Base-by-base conservation (phyloP, 352 stramenopile genomes). In the Globisporangium megalacanthum region DNA sequence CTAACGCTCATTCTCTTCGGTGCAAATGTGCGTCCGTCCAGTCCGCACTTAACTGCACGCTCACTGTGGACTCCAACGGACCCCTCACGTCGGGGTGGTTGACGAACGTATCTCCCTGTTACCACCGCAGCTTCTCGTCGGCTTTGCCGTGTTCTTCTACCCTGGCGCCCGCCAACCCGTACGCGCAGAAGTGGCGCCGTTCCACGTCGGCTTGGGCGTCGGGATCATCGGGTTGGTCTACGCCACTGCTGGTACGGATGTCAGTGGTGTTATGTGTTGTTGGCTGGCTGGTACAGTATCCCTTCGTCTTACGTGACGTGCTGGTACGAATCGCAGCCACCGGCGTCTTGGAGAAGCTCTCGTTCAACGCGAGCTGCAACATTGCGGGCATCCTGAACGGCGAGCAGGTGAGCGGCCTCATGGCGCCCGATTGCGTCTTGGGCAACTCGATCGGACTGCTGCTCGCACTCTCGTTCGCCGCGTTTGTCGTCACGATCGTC, bases 281-380 rank as follows among this genome's bases (percentile, higher is more conserved):
- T 17, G 19, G 4, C 25, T 4, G 25, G 25, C 25, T 29, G 25
- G 25, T 29, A 29, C n/a, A n/a, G n/a, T n/a, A n/a, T n/a, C 4
- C 25, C 25, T 4, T 4, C 1, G 25, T 29, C 25, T 29, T 29
- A 4, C 4, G 25, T 29, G 25, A 29, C 25, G 25, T 4, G 25
- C 25, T 29, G 2, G 60, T 9, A n/a, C n/a, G n/a, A n/a, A n/a
- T 46, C 33, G 8, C 61, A 70, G 84, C 81, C 8, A 66, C 70
- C 0, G 84, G 86, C 2, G 75, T 94, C 13, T 44, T 93, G 19
- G 79, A 95, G 66, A 94, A 94, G 60, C 76, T 95, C 44, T 76
- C 74, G 52, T 95, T 95, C 62, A 91, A 93, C 49, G 75, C 60
- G 11, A 92, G 81, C 54, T 95, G 86, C 73, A 94, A 95, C 60